Base-by-base conservation (phyloP, 1,139 yeast genomes). In the Nadsonia starkeyi-henricii region DNA sequence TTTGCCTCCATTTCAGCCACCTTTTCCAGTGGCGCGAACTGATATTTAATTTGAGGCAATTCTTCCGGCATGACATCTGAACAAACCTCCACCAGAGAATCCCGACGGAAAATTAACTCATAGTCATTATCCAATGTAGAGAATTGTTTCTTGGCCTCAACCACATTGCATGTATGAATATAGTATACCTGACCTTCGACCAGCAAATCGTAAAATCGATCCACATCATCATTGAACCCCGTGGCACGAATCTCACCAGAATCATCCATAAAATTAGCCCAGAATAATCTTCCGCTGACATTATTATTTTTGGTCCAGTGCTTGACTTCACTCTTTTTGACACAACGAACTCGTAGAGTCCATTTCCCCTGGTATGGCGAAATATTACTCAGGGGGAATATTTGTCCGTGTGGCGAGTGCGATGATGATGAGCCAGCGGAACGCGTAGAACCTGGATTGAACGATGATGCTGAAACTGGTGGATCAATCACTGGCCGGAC, bases 241-340 rank as follows among this genome's bases (percentile, higher is more conserved):
- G 97, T 88, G 17, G 95, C 97, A 59, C 94, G 77, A 58, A 93
- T 93, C 68, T 91, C 98, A 59, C 94, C 96, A 5, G 96, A 83
- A 62, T 93, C 95, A 62, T 93, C 99, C 54, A 89, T 69, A 55
- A 93, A 78, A 57, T 88, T 85, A 42, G 86, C 86, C 57, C 83
- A 83, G 69, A 93, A 86, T 52, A 93, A 73, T 63, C 85, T 85
- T 48, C 98, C 98, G 55, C 83, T 88, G 52, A 96, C 95, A 58
- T 81, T 75, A 51, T 79, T 80, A 59, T 88, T 88, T 33, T 33
- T 33, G 48, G 85, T 77, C 91, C 93, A 93, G 42, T 84, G 82
- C 66, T 88, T 81, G 58, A 91, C 73, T 53, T 88, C 96, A 49
- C 94, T 80, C 64, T 91, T 91, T 64, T 75, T 79, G 1, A 94